Evolutionary conservation across 1,139 yeast species (phyloP), one percentile per base, ranked within the genome.

Genomic region (Debaryomyces sp.): DNA sequence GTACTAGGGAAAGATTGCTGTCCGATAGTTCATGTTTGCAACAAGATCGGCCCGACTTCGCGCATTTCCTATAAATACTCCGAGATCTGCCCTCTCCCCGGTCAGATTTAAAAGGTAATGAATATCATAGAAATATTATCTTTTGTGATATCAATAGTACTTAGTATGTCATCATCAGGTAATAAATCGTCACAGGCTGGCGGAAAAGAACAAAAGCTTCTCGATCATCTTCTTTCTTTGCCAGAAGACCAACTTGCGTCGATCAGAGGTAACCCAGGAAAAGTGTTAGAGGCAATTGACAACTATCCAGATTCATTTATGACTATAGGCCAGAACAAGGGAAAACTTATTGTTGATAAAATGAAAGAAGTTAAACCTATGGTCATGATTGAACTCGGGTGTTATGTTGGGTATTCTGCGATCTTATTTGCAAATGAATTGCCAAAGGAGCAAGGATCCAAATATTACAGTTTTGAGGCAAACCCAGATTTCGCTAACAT

Each of bases 401-500:
- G 78, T 3, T 75, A 68, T 48, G 60, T 72, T 17, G 82, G 82
- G 0, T 77, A 77, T 51, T 70, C 78, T 0, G 75, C 80, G 6
- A 65, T 78, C 2, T 54, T 67, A 30, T 73, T 73, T 49, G 69
- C 70, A 1, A 59, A 55, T 29, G 63, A 65, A 49, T 51, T 71
- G 51, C 50, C 55, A 6, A 53, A 59, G 34, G 63, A 57, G 44
- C 50, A 58, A 27, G 59, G 54, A 6, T 66, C 70, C 5, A 67
- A 64, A 44, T 69, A 72, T 50, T 74, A 67, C 54, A 67, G 76
- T 21, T 75, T 77, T 51, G 80, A 75, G 51, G 45, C 61, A 13
- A 64, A 62, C 43, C 58, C 56, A 1, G 68, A 67, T n/a, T 73
- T 50, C 52, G 78, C 77, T 4, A 49, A 53, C 1, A 64, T 74